Percentiles rank a stretch among this genome's conserved stretches.
Evolutionary conservation across 257 asterid species (phyloP).

Genomic region (Gynochthodes officinalis): DNA sequence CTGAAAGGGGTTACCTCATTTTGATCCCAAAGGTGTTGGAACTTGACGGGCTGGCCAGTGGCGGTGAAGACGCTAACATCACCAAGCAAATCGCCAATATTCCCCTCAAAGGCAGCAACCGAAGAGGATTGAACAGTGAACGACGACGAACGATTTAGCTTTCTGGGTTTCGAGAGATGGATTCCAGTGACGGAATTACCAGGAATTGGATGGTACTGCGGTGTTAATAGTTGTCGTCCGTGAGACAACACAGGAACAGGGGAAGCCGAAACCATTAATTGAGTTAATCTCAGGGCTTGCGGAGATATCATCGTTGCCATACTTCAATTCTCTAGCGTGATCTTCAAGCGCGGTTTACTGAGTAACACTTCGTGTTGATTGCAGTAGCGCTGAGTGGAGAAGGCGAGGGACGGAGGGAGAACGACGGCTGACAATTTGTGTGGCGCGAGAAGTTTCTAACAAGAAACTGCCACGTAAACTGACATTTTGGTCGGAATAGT

Average conservation of each 20-base stretch:
- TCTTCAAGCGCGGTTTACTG: background rate
- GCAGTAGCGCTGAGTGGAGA: too few species aligned
- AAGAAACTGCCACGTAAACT: background rate
- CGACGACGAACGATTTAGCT: slow-evolving; percentile 17
- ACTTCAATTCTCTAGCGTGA: background rate
- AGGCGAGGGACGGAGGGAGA: background rate
- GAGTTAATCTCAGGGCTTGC: slow-evolving; percentile 21
- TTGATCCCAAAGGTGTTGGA: slow-evolving; percentile 80
- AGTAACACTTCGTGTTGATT: too few species aligned
- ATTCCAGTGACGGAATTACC: slow-evolving; percentile 13
- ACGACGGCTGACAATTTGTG: background rate
- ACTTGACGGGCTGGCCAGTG: slow-evolving; percentile 63
- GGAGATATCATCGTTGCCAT: slow-evolving; percentile 41
- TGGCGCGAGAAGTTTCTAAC: slow-evolving; percentile 18
- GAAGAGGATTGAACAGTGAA: slow-evolving; percentile 33
- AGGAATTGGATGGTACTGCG: slow-evolving; percentile 20
- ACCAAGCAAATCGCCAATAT: slow-evolving; percentile 51
- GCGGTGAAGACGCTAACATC: slow-evolving; percentile 66
- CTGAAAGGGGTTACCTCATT: slow-evolving; percentile 42
- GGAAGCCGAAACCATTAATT: slow-evolving; percentile 1
- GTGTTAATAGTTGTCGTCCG: slow-evolving; percentile 14
- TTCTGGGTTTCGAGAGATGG: slow-evolving; percentile 14
- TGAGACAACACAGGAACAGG: slow-evolving; percentile 20
- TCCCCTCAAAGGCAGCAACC: slow-evolving; percentile 36
- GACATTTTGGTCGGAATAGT: too few species aligned